Percentiles rank a stretch among this genome's conserved stretches.
phyloP scores from a whole-genome alignment of 371 early-diverging fungal genomes.

The Syncephalastrum sp. region DNA sequence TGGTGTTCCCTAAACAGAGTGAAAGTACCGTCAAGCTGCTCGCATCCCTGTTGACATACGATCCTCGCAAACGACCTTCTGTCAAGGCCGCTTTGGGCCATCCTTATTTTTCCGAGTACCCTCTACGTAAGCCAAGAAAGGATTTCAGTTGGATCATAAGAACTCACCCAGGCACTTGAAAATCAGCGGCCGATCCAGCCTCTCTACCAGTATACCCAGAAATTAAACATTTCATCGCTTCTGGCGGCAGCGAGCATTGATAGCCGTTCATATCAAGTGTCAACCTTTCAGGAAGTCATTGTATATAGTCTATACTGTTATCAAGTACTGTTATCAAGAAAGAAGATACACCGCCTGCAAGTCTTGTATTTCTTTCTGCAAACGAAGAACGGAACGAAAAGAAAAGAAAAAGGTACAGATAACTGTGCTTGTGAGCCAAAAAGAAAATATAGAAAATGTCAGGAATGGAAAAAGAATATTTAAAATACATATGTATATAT shows the following conservation, averaged over 20 bases:
- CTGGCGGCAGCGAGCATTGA: too few relatives aligned
- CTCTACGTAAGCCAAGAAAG: conserved; percentile 29
- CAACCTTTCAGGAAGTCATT: too few relatives aligned
- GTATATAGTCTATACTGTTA: too few relatives aligned
- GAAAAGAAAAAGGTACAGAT: too few relatives aligned
- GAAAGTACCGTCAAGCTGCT: conserved; percentile 71
- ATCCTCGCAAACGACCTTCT: conserved; percentile 74
- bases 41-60: conserved; percentile 74
- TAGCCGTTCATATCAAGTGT: too few relatives aligned
- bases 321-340: too few relatives aligned
- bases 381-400: too few relatives aligned
- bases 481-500: conserved; percentile 10
- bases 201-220: conserved; percentile 70
- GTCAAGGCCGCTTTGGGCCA: conserved; percentile 76
- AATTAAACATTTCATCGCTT: conserved; percentile 40
- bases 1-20: conserved; percentile 60
- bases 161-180: neutral
- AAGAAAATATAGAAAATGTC: conserved; percentile 15
- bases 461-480: conserved; percentile 40
- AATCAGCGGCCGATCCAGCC: conserved; percentile 54
- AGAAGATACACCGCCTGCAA: too few relatives aligned
- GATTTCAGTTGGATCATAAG: neutral
- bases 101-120: conserved; percentile 74
- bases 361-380: too few relatives aligned
- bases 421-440: too few relatives aligned